Evolutionary conservation across 2,329 filamentous ascomycete genomes (phyloP), one percentile per base, ranked within the genome.

Genomic region (Diplocarpon mali): DNA sequence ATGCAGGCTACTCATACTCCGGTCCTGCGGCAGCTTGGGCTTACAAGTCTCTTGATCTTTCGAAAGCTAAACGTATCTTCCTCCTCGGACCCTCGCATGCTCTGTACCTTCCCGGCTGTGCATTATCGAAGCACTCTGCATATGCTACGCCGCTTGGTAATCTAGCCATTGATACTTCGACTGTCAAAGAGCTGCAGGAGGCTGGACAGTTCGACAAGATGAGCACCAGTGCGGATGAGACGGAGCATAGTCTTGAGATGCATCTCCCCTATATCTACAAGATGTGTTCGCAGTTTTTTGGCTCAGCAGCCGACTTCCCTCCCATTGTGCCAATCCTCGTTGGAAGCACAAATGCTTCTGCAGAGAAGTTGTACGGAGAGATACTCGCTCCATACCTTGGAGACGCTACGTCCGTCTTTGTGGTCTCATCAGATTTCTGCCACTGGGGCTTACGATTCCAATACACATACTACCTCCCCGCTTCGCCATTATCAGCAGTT

Each of bases 211-310:
- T 84, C 60, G 65, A 72, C 14, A 68, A 72, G 42, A 92, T 95
- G 69, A 76, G 74, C 1, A 65, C 64, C 14, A 58, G 68, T 3
- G 70, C 78, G 5, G 92, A 98, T 58, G 76, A 87, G 50, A 73
- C 76, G 5, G 92, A 98, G 65, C 92, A 98, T 65, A 95, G 86
- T 41, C 74, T 96, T 1, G 92, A 98, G 68, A 94, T 98, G 83
- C 92, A 98, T 56, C 72, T 96, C 8, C 90, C 92, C 0, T 95
- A 93, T 60, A 83, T 96, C 51, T 89, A 88, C 70, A 88, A 89
- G 60, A 78, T 85, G 42, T 71, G 79, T 2, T 58, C 72, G 40
- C 66, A 70, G 46, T 70, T 69, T 0, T 73, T 76, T 50, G 65
- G 64, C 0, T 65, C 69, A 0, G 59, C 66, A 0, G 65, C 73